Evolutionary conservation across 2,329 filamentous ascomycete genomes (phyloP).

Genomic region (Fusarium circinatum): DNA sequence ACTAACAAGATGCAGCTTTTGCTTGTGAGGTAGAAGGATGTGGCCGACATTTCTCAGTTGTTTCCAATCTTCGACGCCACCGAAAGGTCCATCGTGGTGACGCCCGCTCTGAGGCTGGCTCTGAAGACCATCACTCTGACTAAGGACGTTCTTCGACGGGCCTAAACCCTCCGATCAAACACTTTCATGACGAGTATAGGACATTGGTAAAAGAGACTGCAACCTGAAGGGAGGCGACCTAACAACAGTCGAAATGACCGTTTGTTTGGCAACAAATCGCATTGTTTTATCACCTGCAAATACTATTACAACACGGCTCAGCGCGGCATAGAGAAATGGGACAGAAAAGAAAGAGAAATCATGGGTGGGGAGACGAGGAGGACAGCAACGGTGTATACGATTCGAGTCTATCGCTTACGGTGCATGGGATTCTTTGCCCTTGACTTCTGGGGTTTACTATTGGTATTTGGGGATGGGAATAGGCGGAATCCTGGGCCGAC

Average conservation of each 20-base stretch:
- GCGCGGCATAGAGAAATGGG: conserved; percentile 45
- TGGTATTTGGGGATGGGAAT: conserved; percentile 33
- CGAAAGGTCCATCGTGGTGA: conserved; percentile 91
- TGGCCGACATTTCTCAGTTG: conserved; percentile 95
- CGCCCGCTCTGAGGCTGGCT: conserved; percentile 69
- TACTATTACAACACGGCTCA: conserved; percentile 41
- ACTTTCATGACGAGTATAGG: conserved; percentile 14
- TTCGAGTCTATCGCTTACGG: conserved; percentile 45
- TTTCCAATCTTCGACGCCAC: conserved; percentile 93
- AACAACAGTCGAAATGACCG: conserved; percentile 11
- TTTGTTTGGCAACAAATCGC: conserved; percentile 28
- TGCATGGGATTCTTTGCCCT: conserved; percentile 32
- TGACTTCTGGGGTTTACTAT: conserved; percentile 34
- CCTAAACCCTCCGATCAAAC: neutral
- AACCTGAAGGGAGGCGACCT: conserved; percentile 8
- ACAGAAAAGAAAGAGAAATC: conserved; percentile 38
- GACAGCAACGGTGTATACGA: conserved; percentile 44
- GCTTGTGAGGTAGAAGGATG: conserved; percentile 94
- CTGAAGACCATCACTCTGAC: conserved; percentile 71
- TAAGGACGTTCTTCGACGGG: conserved; percentile 45
- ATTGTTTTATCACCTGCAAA: conserved; percentile 38
- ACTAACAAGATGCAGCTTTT: conserved; percentile 71
- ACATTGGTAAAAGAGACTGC: neutral
- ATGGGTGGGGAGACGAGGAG: conserved; percentile 24
- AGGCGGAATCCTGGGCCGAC: conserved; percentile 39